Base-by-base conservation (phyloP, 2,329 filamentous ascomycete genomes). In the Hypoxylon sp. region DNA sequence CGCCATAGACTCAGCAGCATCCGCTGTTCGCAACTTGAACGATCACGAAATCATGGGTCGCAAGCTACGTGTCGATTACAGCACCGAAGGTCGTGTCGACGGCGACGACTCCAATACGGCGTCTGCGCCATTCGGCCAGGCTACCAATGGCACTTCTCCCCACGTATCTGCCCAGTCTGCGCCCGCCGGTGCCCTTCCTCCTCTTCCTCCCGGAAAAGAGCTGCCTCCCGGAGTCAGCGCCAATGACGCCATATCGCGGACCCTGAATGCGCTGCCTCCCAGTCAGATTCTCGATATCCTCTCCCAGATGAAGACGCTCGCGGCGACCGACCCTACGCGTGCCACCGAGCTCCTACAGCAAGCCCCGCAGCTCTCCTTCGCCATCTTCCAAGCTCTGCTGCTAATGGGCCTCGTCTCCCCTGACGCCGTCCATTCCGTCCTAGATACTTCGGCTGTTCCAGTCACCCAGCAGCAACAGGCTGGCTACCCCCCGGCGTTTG, bases 31-130 rank as follows among this genome's bases (percentile, higher is more conserved):
- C 67, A 98, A 99, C 73, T 80, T 98, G 48, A 97, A 98, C 78
- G 92, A 97, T 74, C 88, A 92, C 77, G 94, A 98, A 74, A 88
- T 97, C 72, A 96, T 97, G 88, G 92, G 92, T 52, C 87, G 95
- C 69, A 96, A 96, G 75, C 83, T 99, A 63, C 87, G 93, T 59
- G 95, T 99, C 53, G 95, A 98, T 76, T 99, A 96, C 77, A 95
- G 91, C 57, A 96, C 97, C 74, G 94, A 97, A 73, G 91, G 92
- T 64, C 89, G 89, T 67, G 88, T 86, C 40, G 83, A 84, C 61
- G 87, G 88, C 60, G 87, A 89, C 54, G 85, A 82, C 61, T 55
- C 64, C 17, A 67, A 63, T 51, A 68, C 45, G 48, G 48, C 64
- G 21, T 56, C 67, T 18, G 46, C 58, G 27, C 42, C 49, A 23